These are phyloP conservation scores for Candida sanyaensis DNA, from an alignment of 1,139 yeast genomes.

Conservation along the genomic window DNA sequence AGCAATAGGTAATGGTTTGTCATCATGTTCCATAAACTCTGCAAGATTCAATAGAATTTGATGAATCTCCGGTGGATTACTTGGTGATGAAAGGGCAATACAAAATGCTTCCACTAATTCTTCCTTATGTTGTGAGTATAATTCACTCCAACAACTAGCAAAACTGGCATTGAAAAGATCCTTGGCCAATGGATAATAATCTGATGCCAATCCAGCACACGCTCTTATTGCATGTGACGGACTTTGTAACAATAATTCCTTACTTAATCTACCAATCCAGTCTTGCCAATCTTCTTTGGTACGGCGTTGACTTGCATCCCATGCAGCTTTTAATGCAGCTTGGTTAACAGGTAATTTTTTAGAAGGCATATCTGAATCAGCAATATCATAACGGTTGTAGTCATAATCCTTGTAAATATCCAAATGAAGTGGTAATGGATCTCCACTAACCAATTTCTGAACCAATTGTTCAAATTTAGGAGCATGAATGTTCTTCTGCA, in stretches of 20 bases:
- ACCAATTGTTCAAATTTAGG: conserved; percentile 81
- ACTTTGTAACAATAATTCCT: conserved; percentile 85
- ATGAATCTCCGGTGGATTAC: conserved; percentile 94
- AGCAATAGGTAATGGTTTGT: conserved; percentile 88
- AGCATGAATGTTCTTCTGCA: conserved; percentile 66
- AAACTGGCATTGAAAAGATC: conserved; percentile 94
- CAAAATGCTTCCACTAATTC: conserved; percentile 86
- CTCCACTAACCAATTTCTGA: conserved; percentile 78
- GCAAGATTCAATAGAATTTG: conserved; percentile 88
- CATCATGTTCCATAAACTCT: conserved; percentile 98
- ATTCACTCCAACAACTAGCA: conserved; percentile 94
- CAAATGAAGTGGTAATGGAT: conserved; percentile 80
- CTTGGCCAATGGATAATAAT: conserved; percentile 84
- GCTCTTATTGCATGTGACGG: conserved; percentile 96
- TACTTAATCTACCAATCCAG: conserved; percentile 88
- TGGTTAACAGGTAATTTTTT: conserved; percentile 82
- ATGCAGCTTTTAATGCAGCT: conserved; percentile 72
- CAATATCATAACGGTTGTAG: conserved; percentile 54
- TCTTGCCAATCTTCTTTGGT: conserved; percentile 98
- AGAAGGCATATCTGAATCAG: conserved; percentile 69
- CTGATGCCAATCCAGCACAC: conserved; percentile 87
- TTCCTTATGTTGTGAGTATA: conserved; percentile 90
- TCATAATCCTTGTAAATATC: conserved; percentile 71
- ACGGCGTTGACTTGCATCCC: conserved; percentile 90
- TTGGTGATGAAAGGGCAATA: conserved; percentile 83